Base-by-base conservation (phyloP, 768 basidiomycete genomes). In the Xerocomellus amylosporus region DNA sequence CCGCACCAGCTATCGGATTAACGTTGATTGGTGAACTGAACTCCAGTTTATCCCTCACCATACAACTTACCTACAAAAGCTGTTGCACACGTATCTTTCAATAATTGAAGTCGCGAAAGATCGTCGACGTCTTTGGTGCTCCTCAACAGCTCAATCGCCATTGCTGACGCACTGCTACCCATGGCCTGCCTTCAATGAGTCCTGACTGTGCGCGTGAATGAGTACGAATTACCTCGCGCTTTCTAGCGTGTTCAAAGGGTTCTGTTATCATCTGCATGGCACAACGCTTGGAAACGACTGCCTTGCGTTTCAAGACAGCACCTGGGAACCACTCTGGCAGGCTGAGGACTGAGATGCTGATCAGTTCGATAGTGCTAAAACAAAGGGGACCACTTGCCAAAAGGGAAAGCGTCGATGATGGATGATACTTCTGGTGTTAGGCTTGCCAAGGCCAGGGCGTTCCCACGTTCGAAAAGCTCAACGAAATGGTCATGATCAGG, bases 401-500 rank as follows among this genome's bases (percentile, higher is more conserved):
- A 69, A 19, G 66, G 59, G 33, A 69, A 69, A 10, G 59, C 51
- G 1, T 41, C 64, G 12, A 64, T 8, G n/a, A 63, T 22, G 13
- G 53, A 53, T 31, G 62, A 48, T 5, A 10, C 7, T 30, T 64
- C 64, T 5, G 62, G 67, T n/a, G 55, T 57, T 5, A 64, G 30
- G 6, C 33, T 20, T 42, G 46, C 54, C 38, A 68, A 17, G 1
- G 61, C 53, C 14, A 67, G 17, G 9, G 26, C 3, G 5, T 69
- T 38, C 5, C 74, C 74, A 12, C 64, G 61, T 36, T 77, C 71
- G 5, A 75, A 71, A 4, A 77, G 56, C 9, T 71, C 55, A 13
- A 79, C 69, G 54, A 75, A 72, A 31, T 66, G 63, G 45, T 78
- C 77, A 1, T 69, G 68, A 31, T 66, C 55, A 8, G 72, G 62